Evolutionary conservation across 345 rosid genomes (phyloP), one percentile per base, ranked within the genome.

Genomic region (Erysimum cheiranthoides): DNA sequence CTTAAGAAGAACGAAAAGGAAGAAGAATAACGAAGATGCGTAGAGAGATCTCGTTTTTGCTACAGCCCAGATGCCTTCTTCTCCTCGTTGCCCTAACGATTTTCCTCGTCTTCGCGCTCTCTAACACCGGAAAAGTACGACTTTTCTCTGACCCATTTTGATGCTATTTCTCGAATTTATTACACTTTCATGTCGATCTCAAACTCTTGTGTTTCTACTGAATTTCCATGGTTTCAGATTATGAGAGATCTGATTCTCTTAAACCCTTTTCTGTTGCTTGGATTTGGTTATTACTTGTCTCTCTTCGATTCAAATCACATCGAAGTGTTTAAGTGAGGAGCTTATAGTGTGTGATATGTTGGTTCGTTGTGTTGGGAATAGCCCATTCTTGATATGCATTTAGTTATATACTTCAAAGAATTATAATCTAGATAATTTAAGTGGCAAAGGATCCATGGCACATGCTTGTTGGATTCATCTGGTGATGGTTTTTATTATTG

Each of bases 1-100:
- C 57, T 31, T 77, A 65, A 70, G 27, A 57, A 74, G 5, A 58
- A 27, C n/a, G 49, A 73, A 43, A 63, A 54, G 36, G 36, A 36
- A 61, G 11, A 3, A 49, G 27, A 40, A 17, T 35, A 21, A 61
- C 51, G n/a, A 78, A 65, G 63, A 89, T 84, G 91, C 86, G 88
- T 56, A 87, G 90, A 70, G 89, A 73, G 80, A 86, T 91, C 81
- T 83, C 88, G 64, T 58, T 67, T 76, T 81, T 89, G 80, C 30
- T 80, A 50, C 91, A 88, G 46, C 93, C 94, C 6, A 86, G 87
- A 74, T 82, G 76, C 80, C 82, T 90, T 61, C 78, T 88, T 39
- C 84, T 89, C 69, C 77, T 85, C 75, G 34, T 80, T 59, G 77
- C 78, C 67, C 46, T 89, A 53, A 66, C 75, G 14, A 38, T 87